Conservation (phyloP, 148 eudicot species). For the Arctostaphylos glauca region DNA sequence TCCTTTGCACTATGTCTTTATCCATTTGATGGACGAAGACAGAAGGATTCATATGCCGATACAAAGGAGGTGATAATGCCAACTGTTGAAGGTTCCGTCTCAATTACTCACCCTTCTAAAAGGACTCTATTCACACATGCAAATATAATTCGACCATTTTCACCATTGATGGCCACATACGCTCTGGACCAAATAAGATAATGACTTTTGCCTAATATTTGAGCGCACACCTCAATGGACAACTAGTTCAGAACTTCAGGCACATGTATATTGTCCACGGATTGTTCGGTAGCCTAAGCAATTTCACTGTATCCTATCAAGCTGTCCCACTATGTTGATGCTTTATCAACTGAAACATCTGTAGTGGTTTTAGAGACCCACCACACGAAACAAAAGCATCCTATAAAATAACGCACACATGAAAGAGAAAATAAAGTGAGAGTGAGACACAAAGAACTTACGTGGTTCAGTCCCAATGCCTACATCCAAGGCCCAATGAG, state of each 20-base stretch:
- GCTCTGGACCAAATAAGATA: not conserved
- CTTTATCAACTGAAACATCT: not conserved
- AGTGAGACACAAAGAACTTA: too few relatives aligned
- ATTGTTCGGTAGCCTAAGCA: not conserved
- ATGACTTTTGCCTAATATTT: not conserved
- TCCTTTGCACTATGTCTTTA: not conserved
- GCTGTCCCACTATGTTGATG: not conserved
- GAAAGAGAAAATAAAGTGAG: not conserved
- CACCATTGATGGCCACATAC: not conserved
- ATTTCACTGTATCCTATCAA: not conserved
- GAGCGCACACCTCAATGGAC: not conserved
- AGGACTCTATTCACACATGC: not conserved
- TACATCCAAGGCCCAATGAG: too few relatives aligned
- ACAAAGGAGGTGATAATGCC: not conserved
- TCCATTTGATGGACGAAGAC: not conserved
- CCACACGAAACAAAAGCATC: not conserved
- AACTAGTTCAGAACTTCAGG: not conserved
- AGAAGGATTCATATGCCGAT: not conserved
- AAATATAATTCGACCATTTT: not conserved
- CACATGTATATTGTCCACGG: not conserved
- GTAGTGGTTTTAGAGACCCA: not conserved
- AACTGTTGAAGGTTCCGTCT: not conserved
- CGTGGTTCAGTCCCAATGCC: too few relatives aligned
- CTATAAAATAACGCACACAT: not conserved
- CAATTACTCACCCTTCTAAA: not conserved